Conservation (phyloP, 2,329 filamentous ascomycete genomes). For the Coniochaeta sp. region DNA sequence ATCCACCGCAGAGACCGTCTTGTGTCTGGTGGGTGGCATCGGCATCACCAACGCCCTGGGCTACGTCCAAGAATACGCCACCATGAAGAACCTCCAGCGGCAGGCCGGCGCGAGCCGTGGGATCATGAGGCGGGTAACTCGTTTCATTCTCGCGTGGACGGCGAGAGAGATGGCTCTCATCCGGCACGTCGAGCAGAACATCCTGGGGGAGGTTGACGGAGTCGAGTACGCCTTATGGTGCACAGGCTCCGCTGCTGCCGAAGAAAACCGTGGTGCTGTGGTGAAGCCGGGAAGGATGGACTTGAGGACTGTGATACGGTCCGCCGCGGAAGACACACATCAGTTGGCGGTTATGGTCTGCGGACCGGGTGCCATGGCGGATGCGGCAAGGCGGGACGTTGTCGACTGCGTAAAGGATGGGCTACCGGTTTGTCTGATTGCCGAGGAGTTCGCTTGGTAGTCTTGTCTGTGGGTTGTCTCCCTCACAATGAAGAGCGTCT, state of each 20-base stretch:
- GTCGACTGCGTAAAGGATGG: constrained; percentile 14
- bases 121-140: background rate
- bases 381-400: constrained; percentile 16
- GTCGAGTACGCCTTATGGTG: background rate
- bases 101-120: background rate
- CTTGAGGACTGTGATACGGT: background rate
- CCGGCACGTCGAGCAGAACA: background rate
- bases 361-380: constrained; percentile 19
- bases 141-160: background rate
- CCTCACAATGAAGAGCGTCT: too few species aligned
- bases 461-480: too few species aligned
- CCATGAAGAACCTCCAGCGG: background rate
- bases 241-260: background rate
- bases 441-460: constrained; percentile 19
- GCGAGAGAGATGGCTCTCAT: background rate
- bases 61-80: background rate
- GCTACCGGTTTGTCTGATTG: constrained; percentile 10
- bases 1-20: background rate
- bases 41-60: background rate
- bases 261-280: background rate
- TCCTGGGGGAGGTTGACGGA: background rate
- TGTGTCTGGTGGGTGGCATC: background rate
- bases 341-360: constrained; percentile 18
- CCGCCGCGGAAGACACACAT: background rate
- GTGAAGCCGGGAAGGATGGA: background rate